These are phyloP conservation scores for Elsinoe necatrix DNA, from an alignment of 2,329 filamentous ascomycete genomes.

Conservation along the genomic window DNA sequence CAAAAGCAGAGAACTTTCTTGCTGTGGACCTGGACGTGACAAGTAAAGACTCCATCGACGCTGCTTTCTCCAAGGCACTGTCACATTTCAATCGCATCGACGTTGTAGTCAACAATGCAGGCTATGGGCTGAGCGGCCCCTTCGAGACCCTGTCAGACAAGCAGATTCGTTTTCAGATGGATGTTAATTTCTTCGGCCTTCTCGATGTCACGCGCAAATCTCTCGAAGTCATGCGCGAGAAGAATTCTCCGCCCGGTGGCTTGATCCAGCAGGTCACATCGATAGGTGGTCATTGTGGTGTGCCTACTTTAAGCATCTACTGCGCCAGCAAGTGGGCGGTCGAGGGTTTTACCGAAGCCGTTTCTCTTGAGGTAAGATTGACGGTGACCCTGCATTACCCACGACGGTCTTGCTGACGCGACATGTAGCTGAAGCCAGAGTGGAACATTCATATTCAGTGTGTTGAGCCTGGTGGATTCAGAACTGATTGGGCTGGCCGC, in stretches of 20 bases:
- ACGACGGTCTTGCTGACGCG: background rate
- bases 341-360: constrained; percentile 40
- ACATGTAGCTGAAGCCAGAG: constrained; percentile 37
- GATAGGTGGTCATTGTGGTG: constrained; percentile 41
- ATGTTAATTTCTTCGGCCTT: constrained; percentile 53
- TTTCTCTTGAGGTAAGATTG: constrained; percentile 21
- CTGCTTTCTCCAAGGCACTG: constrained; percentile 38
- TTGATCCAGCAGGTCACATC: constrained; percentile 49
- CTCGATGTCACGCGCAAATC: constrained; percentile 45
- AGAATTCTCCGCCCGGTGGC: constrained; percentile 40
- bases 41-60: constrained; percentile 35
- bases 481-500: constrained; percentile 40
- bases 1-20: constrained; percentile 42
- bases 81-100: constrained; percentile 49
- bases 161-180: constrained; percentile 45
- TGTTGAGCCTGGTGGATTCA: constrained; percentile 41
- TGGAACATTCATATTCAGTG: constrained; percentile 41
- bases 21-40: constrained; percentile 47
- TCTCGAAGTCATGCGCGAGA: constrained; percentile 38
- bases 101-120: constrained; percentile 54
- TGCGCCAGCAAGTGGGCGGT: constrained; percentile 40
- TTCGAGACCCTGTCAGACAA: constrained; percentile 45
- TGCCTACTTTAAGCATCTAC: constrained; percentile 36
- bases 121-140: constrained; percentile 46
- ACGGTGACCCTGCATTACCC: background rate